These are phyloP conservation scores for Chrysoporthe puriensis DNA, from an alignment of 2,329 filamentous ascomycete genomes.

Conservation along the genomic window DNA sequence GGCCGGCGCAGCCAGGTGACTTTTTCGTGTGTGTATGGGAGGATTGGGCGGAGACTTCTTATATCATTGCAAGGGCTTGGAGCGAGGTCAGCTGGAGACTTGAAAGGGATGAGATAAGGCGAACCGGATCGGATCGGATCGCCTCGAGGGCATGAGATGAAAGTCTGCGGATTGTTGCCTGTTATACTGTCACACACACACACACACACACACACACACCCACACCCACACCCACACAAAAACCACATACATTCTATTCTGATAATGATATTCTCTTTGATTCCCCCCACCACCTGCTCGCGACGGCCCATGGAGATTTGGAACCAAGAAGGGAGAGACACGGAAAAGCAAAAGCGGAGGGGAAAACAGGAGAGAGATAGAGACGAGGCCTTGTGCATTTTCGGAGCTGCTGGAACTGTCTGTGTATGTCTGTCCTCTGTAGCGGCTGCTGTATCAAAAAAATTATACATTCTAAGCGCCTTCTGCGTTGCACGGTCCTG, in stretches of 20 bases:
- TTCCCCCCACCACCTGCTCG: slow-evolving; percentile 3
- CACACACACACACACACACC: background rate
- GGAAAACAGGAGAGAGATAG: background rate
- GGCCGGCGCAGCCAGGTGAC: background rate
- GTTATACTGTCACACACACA: background rate
- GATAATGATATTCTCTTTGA: slow-evolving; percentile 27
- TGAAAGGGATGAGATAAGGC: background rate
- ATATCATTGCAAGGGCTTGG: background rate
- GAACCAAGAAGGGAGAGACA: background rate
- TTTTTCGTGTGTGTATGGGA: slow-evolving; percentile 3
- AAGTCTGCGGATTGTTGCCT: background rate
- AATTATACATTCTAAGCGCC: too few species aligned
- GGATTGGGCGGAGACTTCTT: background rate
- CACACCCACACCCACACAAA: background rate
- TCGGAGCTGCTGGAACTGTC: too few species aligned
- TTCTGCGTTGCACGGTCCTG: too few species aligned
- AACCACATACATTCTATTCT: slow-evolving; percentile 24
- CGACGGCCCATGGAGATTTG: background rate
- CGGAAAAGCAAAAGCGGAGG: background rate
- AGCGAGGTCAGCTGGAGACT: background rate
- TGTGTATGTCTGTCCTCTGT: too few species aligned
- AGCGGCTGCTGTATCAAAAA: too few species aligned
- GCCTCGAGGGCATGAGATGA: background rate
- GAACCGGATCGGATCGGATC: background rate
- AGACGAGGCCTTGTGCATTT: too few species aligned